Conservation (phyloP, 352 stramenopile genomes). For the Phytophthora cryptogea region DNA sequence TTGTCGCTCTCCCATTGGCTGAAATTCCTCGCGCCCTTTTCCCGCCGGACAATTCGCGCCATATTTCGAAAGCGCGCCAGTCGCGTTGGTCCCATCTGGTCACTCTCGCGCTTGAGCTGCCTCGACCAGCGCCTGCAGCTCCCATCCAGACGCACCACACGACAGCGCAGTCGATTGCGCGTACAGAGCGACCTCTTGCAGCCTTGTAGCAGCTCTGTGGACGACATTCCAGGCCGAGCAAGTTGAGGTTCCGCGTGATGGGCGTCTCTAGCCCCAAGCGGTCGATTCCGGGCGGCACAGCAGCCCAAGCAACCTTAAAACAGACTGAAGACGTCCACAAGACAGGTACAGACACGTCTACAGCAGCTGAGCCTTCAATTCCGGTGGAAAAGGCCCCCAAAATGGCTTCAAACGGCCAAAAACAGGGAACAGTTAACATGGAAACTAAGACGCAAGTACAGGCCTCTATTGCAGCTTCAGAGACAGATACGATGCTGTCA, state of each 20-base stretch:
- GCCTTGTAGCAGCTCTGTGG: constrained; percentile 8
- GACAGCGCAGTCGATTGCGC: constrained; percentile 6
- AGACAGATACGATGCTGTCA: constrained; percentile 7
- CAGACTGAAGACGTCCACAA: neutral
- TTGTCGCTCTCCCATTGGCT: constrained; percentile 2
- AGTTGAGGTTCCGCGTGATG: constrained; percentile 17
- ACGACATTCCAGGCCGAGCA: constrained; percentile 2
- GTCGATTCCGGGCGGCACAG: constrained; percentile 1
- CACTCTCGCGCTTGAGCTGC: neutral
- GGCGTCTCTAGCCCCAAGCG: constrained; percentile 7
- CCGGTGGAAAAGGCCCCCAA: neutral
- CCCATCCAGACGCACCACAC: neutral
- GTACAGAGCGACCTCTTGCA: neutral
- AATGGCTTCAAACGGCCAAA: neutral
- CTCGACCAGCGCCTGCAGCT: neutral
- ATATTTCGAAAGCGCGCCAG: constrained; percentile 24
- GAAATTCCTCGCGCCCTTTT: constrained; percentile 14
- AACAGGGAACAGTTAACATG: constrained; percentile 4
- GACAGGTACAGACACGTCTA: neutral
- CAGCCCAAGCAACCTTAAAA: neutral
- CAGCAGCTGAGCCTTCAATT: neutral
- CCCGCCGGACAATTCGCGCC: constrained; percentile 27
- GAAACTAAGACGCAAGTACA: constrained; percentile 8
- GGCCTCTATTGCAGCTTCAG: neutral
- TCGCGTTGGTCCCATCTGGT: neutral